These are phyloP conservation scores for Cephaloascus albidus DNA, from an alignment of 805 yeast genomes.

Conservation along the genomic window DNA sequence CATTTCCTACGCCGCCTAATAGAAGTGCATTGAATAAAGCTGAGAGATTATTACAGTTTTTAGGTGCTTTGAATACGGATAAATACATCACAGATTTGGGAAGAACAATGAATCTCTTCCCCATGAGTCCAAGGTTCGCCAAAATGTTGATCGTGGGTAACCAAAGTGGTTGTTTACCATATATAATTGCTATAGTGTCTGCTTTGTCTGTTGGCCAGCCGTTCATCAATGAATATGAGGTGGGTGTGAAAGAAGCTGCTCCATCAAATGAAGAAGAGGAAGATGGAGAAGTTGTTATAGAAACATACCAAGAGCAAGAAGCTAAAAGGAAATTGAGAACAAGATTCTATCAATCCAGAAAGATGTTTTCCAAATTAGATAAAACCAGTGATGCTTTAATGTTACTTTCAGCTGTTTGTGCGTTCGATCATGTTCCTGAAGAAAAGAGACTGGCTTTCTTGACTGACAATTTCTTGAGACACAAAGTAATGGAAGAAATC, in stretches of 20 bases:
- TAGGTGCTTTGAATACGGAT: constrained; percentile 66
- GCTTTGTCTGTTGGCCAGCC: constrained; percentile 93
- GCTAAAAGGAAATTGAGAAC: constrained; percentile 30
- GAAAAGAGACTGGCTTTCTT: constrained; percentile 39
- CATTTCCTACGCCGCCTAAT: constrained; percentile 93
- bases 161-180: constrained; percentile 78
- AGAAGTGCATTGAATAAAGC: constrained; percentile 51
- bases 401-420: constrained; percentile 76
- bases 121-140: constrained; percentile 88
- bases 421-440: constrained; percentile 59
- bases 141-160: constrained; percentile 84
- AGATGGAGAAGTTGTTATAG: constrained; percentile 28
- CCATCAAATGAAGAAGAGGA: constrained; percentile 14
- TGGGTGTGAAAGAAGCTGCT: constrained; percentile 47
- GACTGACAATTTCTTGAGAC: constrained; percentile 56
- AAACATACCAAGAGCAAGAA: constrained; percentile 27
- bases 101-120: constrained; percentile 79
- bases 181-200: constrained; percentile 85
- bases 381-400: constrained; percentile 66
- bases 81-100: constrained; percentile 69
- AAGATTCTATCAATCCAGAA: constrained; percentile 49
- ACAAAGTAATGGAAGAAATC: constrained; percentile 81
- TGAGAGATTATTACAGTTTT: constrained; percentile 50
- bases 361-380: constrained; percentile 60
- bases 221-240: constrained; percentile 64